Conservation (phyloP, 257 asterid species). For the Nicotiana knightiana region DNA sequence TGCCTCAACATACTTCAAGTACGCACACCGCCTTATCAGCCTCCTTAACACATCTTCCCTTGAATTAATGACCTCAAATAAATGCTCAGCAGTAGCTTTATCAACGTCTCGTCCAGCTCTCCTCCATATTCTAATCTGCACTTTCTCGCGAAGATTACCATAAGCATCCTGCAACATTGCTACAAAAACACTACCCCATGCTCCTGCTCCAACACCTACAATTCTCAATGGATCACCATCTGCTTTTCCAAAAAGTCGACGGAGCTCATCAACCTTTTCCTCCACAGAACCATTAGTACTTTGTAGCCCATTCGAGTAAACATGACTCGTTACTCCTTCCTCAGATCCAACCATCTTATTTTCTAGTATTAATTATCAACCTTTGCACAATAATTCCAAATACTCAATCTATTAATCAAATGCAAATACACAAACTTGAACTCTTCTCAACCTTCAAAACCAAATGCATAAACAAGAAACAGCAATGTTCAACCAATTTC, state of each 20-base stretch:
- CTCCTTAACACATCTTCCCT: conserved; percentile 83
- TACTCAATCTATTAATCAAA: conserved; percentile 3
- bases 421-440: conserved; percentile 19
- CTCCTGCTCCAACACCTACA: conserved; percentile 85
- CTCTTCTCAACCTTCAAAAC: conserved; percentile 20
- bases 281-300: conserved; percentile 40
- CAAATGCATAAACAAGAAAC: background rate
- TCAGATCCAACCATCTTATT: conserved; percentile 44
- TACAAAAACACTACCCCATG: conserved; percentile 88
- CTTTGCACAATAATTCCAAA: background rate
- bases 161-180: conserved; percentile 84
- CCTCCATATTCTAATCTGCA: conserved; percentile 78
- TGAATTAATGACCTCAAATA: conserved; percentile 82
- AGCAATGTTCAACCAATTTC: background rate
- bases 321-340: conserved; percentile 28
- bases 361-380: background rate
- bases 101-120: conserved; percentile 65
- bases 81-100: conserved; percentile 62
- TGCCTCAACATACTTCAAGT: conserved; percentile 79
- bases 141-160: conserved; percentile 63
- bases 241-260: conserved; percentile 44
- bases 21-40: conserved; percentile 77
- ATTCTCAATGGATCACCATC: conserved; percentile 68
- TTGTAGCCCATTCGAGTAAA: conserved; percentile 38
- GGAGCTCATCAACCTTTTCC: conserved; percentile 70